Evolutionary conservation across 2,329 filamentous ascomycete species (phyloP).

Genomic region (Diaporthe aspalathi): DNA sequence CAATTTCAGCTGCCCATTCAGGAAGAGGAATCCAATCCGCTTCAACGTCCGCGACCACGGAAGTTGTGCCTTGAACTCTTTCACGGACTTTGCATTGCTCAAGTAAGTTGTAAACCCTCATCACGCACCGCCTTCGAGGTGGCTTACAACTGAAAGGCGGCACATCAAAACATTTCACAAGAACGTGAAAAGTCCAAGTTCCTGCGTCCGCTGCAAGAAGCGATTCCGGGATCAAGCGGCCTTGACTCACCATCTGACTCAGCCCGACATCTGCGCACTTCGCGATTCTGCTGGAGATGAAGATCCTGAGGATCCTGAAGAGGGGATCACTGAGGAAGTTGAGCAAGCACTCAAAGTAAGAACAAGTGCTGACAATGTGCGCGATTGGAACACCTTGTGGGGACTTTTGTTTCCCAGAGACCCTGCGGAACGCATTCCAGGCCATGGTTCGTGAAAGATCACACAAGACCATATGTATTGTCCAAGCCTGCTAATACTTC

Average conservation of each 20-base stretch:
- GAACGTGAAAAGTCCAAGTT: background rate
- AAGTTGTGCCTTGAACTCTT: background rate
- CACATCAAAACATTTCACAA: conserved; percentile 1
- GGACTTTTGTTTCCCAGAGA: background rate
- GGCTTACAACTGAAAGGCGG: background rate
- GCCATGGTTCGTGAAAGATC: background rate
- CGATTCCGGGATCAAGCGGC: background rate
- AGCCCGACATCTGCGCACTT: background rate
- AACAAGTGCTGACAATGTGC: background rate
- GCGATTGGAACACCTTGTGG: background rate
- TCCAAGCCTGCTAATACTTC: background rate
- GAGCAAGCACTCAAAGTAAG: background rate
- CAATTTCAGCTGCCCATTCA: background rate
- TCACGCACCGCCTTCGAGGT: background rate
- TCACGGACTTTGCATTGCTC: background rate
- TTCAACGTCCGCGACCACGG: conserved; percentile 6
- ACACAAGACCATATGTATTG: rapidly evolving
- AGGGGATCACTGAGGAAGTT: conserved; percentile 7
- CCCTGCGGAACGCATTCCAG: background rate
- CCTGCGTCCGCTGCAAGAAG: background rate
- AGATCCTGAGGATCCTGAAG: conserved; percentile 24
- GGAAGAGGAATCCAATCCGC: conserved; percentile 12
- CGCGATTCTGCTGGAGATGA: background rate
- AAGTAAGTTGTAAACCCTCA: background rate
- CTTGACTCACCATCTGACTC: background rate